Conservation (phyloP, 2,329 filamentous ascomycete genomes). For the Pseudocercospora fijiensis region DNA sequence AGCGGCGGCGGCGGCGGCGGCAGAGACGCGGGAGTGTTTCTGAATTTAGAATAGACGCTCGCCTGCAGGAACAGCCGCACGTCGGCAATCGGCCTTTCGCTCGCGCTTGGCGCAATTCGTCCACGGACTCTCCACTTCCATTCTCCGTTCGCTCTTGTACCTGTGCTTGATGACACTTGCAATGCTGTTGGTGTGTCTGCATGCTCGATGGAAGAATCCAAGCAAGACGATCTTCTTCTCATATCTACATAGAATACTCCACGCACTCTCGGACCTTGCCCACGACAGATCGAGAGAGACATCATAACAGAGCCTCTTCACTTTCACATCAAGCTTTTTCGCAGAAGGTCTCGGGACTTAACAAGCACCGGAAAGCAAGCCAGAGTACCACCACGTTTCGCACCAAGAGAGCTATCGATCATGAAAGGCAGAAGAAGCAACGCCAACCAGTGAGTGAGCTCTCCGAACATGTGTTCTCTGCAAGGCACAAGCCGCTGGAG, state of each 20-base stretch:
- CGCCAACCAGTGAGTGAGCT: no score
- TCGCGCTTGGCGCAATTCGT: neutral
- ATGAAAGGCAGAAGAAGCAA: neutral
- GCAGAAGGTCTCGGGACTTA: neutral
- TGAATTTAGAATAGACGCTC: neutral
- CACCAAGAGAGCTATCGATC: neutral
- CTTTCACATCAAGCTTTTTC: neutral
- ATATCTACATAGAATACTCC: no score
- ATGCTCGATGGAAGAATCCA: neutral
- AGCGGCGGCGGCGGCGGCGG: no score
- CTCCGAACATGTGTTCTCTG: neutral
- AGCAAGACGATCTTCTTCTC: no score
- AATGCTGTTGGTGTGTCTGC: neutral
- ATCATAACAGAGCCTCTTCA: neutral
- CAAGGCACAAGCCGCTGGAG: neutral
- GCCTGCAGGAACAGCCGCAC: slow-evolving; percentile 8
- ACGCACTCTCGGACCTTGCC: neutral
- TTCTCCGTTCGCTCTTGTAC: slow-evolving; percentile 1
- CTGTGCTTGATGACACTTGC: slow-evolving; percentile 1
- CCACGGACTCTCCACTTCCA: neutral
- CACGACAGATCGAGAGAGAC: neutral
- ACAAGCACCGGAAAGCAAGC: neutral
- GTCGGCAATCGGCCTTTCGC: slow-evolving; percentile 6
- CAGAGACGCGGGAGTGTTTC: slow-evolving; percentile 4
- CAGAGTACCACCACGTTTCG: neutral